These are phyloP conservation scores for Phialophora chinensis DNA, from an alignment of 2,329 filamentous ascomycete genomes.

Conservation along the genomic window DNA sequence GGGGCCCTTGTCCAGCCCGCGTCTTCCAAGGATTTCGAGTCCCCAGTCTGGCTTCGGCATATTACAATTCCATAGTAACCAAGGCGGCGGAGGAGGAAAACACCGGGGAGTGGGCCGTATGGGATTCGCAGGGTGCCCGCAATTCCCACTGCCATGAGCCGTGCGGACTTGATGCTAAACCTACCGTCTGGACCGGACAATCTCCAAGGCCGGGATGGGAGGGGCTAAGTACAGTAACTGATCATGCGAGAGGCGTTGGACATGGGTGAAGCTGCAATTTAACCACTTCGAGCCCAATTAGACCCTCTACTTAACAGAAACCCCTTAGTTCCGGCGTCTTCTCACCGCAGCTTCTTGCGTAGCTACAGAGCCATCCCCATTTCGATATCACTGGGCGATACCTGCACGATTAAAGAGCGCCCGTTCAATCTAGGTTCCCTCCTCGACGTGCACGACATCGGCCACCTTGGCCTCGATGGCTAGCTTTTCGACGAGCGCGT, in stretches of 20 bases:
- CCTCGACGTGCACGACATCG: conserved; percentile 9
- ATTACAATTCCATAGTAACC: conserved; percentile 9
- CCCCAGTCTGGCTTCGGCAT: conserved; percentile 1
- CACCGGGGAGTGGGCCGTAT: conserved; percentile 1
- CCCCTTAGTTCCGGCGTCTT: background rate
- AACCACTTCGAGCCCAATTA: background rate
- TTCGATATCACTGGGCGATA: conserved; percentile 1
- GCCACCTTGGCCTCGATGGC: conserved; percentile 28
- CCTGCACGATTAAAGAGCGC: no score
- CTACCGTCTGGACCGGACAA: conserved; percentile 2
- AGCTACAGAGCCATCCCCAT: background rate
- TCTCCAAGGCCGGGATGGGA: background rate
- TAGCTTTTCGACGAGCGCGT: conserved; percentile 38
- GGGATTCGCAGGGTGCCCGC: background rate
- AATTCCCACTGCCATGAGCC: conserved; percentile 4
- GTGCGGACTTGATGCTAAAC: background rate
- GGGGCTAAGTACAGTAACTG: background rate
- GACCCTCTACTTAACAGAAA: background rate
- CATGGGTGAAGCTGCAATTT: background rate
- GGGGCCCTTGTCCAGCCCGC: background rate
- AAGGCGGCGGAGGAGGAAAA: conserved; percentile 4
- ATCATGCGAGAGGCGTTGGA: background rate
- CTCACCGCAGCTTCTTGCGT: background rate
- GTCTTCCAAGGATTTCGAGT: background rate
- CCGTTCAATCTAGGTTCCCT: conserved; percentile 1